Evolutionary conservation across 2,329 filamentous ascomycete genomes (phyloP), one percentile per base, ranked within the genome.

Genomic region (Emericellopsis atlantica): DNA sequence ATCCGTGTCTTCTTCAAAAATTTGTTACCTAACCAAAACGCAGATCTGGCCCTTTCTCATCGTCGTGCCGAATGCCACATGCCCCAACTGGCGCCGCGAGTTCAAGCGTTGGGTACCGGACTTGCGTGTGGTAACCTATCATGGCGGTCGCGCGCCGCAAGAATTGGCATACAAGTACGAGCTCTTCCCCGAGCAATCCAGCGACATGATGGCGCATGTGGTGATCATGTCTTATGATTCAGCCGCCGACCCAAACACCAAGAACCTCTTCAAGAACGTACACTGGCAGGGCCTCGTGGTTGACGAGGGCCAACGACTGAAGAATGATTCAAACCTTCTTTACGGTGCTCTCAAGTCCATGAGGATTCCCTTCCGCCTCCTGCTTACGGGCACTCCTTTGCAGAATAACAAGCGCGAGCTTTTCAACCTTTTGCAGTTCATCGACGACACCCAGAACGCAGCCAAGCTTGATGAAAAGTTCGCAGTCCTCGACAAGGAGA

Each of bases 211-310:
- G 50, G 90, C 87, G 24, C 90, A 98, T 53, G 76, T 95, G 16
- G 87, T 98, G 1, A 81, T 98, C 51, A 94, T 92, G 55, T 96
- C 90, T 0, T 98, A 95, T 52, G 90, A 96, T 54, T 84, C 87
- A 8, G 85, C 87, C 31, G 71, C 82, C 32, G 87, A 95, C 46
- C 74, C 81, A 5, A 72, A 71, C 40, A 81, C 79, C 33, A 75
- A 71, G 42, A 62, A 57, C 9, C 74, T 81, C 32, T 84, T 98
- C 55, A 72, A 69, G 22, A 66, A 66, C 11, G 76, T 94, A 18
- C 79, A 78, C 34, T 98, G 92, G 92, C 78, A 81, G 39, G 90
- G 86, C 1, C 65, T 98, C 26, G 77, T 98, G 12, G 85, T 96
- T 1, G 92, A 98, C 52, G 92, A 98, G 63, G 92, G 92, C 2